A percentile compares a stretch with the other conserved stretches of the same genome.
phyloP scores from a whole-genome alignment of 768 basidiomycete genomes.

The Trametes villosa region DNA sequence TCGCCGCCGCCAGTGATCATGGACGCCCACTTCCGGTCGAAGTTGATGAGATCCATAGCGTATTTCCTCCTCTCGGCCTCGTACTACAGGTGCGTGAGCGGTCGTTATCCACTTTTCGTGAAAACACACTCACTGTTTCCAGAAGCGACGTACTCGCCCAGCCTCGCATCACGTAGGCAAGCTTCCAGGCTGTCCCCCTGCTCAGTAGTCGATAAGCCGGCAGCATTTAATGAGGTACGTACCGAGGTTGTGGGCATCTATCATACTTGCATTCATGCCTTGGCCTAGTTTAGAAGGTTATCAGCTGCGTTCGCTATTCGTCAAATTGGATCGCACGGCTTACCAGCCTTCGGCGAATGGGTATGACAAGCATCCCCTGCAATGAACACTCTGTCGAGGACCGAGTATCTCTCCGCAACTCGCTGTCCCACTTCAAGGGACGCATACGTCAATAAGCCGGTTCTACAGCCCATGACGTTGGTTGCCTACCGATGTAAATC shows the following conservation, averaged over 20 bases:
- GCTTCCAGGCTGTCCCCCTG: conserved; percentile 55
- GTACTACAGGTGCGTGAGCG: conserved; percentile 45
- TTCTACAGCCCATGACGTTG: not conserved
- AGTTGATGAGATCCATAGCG: conserved; percentile 73
- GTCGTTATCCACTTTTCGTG: not conserved
- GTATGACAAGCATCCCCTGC: conserved; percentile 78
- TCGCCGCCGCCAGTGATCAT: not conserved
- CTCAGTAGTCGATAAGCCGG: not conserved
- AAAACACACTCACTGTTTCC: conserved; percentile 48
- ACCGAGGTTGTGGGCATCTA: conserved; percentile 74
- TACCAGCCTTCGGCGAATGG: conserved; percentile 66
- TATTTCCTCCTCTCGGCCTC: conserved; percentile 69
- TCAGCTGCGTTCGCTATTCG: not conserved
- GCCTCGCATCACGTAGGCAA: conserved; percentile 58
- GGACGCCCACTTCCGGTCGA: conserved; percentile 50
- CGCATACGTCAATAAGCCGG: not conserved
- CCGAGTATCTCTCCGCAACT: conserved; percentile 65
- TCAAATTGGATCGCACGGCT: not conserved
- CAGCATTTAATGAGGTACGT: conserved; percentile 5
- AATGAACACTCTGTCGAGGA: conserved; percentile 71
- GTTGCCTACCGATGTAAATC: conserved; percentile 63
- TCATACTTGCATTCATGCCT: conserved; percentile 81
- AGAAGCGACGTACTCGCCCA: conserved; percentile 54
- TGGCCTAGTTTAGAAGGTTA: conserved; percentile 38
- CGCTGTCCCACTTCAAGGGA: conserved; percentile 62